Percentiles rank a stretch among this genome's conserved stretches.
Conservation (phyloP, 1,284 basidiomycete genomes). For the Mycena sp. region DNA sequence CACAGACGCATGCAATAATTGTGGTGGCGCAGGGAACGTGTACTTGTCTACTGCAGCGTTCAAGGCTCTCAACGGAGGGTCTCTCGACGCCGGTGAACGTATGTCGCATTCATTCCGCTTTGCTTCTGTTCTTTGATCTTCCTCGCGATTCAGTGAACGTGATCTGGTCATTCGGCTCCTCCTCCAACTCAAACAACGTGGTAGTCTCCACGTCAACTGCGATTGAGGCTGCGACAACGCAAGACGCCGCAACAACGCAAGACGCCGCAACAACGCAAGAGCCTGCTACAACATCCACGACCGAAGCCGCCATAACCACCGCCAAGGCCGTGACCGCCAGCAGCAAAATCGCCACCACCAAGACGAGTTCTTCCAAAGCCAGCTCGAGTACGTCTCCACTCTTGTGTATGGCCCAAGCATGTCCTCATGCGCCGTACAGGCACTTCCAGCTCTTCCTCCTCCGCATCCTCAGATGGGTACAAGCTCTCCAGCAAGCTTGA, state of each 20-base stretch:
- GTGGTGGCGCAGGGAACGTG: constrained; percentile 19
- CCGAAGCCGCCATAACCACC: constrained; percentile 4
- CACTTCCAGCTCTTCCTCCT: no score
- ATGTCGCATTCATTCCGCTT: constrained; percentile 3
- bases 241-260: no score
- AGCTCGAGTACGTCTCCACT: not conserved
- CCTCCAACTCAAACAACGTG: no score
- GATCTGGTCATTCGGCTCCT: constrained; percentile 27
- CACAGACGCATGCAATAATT: constrained; percentile 28
- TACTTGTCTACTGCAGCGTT: constrained; percentile 33
- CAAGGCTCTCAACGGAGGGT: constrained; percentile 28
- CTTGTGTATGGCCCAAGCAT: not conserved
- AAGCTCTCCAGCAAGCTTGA: constrained; percentile 26
- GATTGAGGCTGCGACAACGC: not conserved
- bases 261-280: no score
- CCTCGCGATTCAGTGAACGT: constrained; percentile 23
- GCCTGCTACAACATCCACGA: not conserved
- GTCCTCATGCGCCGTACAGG: no score
- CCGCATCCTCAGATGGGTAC: no score
- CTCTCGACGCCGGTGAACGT: constrained; percentile 30
- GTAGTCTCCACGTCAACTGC: not conserved
- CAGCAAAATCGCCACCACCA: constrained; percentile 1
- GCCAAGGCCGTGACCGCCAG: constrained; percentile 7
- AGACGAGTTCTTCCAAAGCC: not conserved
- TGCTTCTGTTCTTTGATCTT: not conserved